These are phyloP conservation scores for Solanum hybrid DNA, from an alignment of 305 asterid genomes.

Conservation along the genomic window DNA sequence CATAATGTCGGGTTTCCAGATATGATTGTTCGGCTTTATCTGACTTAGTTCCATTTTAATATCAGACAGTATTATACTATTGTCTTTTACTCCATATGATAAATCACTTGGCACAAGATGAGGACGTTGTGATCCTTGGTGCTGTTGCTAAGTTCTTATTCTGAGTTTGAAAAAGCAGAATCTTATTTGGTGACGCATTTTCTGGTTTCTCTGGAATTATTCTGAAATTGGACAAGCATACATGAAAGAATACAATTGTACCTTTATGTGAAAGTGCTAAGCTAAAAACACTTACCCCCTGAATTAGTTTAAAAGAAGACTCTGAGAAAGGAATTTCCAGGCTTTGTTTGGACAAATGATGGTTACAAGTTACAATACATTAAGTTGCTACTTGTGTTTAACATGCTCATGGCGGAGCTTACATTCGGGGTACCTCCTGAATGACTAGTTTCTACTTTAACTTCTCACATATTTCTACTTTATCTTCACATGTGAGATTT, in stretches of 20 bases:
- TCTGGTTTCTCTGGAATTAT: not conserved
- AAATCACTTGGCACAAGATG: not conserved
- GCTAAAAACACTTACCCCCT: not conserved
- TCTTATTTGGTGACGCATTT: not conserved
- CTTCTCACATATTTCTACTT: not conserved
- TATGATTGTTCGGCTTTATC: not conserved
- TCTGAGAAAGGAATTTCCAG: not conserved
- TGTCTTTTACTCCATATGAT: not conserved
- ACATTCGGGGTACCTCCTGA: not conserved
- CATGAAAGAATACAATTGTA: not conserved
- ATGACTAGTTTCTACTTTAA: not conserved
- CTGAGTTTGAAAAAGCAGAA: not conserved
- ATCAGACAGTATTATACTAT: not conserved
- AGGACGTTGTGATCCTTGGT: constrained; percentile 1
- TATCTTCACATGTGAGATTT: not conserved
- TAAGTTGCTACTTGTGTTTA: not conserved
- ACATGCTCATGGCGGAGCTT: not conserved
- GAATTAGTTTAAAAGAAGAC: not conserved
- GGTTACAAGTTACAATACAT: not conserved
- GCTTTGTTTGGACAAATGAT: not conserved
- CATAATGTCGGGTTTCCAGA: not conserved
- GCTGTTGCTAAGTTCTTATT: not conserved
- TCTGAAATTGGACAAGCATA: not conserved
- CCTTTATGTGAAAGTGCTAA: not conserved
- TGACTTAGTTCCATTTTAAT: not conserved